These are phyloP conservation scores for Boletus barrowsii DNA, from an alignment of 768 basidiomycete species.

Conservation along the genomic window DNA sequence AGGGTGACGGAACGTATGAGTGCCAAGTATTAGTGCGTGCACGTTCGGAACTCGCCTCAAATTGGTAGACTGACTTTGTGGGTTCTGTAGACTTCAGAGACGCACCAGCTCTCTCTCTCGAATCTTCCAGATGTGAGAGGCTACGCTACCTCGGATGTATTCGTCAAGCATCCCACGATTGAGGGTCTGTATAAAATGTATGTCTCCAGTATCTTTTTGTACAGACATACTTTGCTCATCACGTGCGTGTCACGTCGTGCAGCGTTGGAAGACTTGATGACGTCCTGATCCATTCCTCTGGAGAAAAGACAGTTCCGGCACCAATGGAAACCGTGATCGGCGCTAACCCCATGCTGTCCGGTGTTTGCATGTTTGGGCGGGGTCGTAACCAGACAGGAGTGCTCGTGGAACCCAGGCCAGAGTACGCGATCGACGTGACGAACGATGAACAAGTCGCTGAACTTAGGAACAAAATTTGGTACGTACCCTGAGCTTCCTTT, in stretches of 20 bases:
- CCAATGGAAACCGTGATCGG: neutral
- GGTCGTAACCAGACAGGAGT: constrained; percentile 20
- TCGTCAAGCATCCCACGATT: neutral
- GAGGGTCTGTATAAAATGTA: neutral
- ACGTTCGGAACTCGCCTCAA: no score
- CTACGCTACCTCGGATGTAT: neutral
- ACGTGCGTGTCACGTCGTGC: neutral
- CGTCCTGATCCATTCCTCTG: neutral
- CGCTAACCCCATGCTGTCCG: neutral
- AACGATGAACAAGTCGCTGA: constrained; percentile 27
- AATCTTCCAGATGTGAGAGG: neutral
- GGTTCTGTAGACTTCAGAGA: neutral
- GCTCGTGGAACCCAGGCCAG: constrained; percentile 33
- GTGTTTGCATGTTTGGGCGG: constrained; percentile 1
- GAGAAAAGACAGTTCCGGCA: constrained; percentile 33
- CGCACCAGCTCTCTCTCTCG: neutral
- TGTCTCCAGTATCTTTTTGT: neutral
- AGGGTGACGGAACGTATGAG: constrained; percentile 38
- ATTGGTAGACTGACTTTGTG: neutral
- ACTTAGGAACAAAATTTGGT: constrained; percentile 36
- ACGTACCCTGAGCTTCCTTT: neutral
- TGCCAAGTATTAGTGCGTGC: constrained; percentile 35
- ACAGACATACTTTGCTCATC: no score
- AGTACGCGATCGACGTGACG: constrained; percentile 30
- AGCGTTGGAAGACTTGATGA: neutral